phyloP scores from a whole-genome alignment of 2,329 filamentous ascomycete species.

The Cladosporium phlei region DNA sequence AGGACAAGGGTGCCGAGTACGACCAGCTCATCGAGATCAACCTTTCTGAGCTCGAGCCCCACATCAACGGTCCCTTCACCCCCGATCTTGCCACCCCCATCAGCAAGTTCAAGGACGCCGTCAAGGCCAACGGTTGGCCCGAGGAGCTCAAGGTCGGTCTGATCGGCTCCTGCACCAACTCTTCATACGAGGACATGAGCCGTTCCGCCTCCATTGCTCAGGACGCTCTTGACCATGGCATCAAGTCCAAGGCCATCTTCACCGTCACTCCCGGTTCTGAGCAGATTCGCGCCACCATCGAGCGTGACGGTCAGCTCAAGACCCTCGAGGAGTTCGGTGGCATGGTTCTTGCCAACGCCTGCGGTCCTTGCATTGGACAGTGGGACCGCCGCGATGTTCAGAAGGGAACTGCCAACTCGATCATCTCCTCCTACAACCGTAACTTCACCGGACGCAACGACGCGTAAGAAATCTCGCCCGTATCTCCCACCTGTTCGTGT shows the following conservation, averaged over 20 bases:
- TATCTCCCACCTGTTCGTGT: constrained; percentile 64
- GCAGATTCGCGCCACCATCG: constrained; percentile 92
- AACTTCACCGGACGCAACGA: constrained; percentile 99
- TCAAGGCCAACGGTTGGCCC: constrained; percentile 92
- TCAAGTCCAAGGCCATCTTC: constrained; percentile 92
- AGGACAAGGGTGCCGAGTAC: constrained; percentile 89
- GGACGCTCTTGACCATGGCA: constrained; percentile 83
- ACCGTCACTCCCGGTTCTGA: constrained; percentile 95
- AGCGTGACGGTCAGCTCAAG: constrained; percentile 56
- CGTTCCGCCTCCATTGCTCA: constrained; percentile 86
- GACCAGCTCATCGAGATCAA: constrained; percentile 96
- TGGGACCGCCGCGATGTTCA: constrained; percentile 92
- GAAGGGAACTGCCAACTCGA: constrained; percentile 94
- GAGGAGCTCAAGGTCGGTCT: constrained; percentile 94
- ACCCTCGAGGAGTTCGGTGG: constrained; percentile 96
- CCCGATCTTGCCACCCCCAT: constrained; percentile 96
- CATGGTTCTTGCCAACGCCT: constrained; percentile 91
- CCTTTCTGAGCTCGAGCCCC: constrained; percentile 87
- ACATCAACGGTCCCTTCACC: constrained; percentile 98
- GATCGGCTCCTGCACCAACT: constrained; percentile 98
- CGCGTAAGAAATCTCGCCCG: constrained; percentile 88
- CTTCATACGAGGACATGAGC: constrained; percentile 83
- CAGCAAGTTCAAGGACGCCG: constrained; percentile 92
- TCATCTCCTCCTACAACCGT: constrained; percentile 98
- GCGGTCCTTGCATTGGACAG: constrained; percentile 74